These are phyloP conservation scores for Thymus mandschuricus DNA, from an alignment of 257 asterid genomes.

Conservation along the genomic window DNA sequence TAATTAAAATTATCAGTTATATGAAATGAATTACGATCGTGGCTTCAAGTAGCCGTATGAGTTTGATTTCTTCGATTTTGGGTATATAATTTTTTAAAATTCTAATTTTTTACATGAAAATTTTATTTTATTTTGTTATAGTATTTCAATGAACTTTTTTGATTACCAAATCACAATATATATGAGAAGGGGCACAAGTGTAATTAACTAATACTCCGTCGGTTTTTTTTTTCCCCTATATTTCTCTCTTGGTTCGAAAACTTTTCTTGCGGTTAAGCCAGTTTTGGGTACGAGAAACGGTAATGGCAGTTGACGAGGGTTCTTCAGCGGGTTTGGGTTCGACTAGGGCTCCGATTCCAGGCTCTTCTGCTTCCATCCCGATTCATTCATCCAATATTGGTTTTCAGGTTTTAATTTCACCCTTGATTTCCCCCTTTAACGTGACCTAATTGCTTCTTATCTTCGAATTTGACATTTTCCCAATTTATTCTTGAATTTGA, in stretches of 20 bases:
- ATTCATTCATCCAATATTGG: slow-evolving; percentile 61
- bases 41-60: too few species aligned
- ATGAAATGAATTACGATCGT: too few species aligned
- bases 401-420: slow-evolving; percentile 40
- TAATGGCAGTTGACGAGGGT: slow-evolving; percentile 39
- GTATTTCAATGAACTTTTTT: too few species aligned
- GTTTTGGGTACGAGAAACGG: background rate
- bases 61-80: too few species aligned
- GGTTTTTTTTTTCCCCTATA: too few species aligned
- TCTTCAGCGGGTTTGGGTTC: slow-evolving; percentile 43
- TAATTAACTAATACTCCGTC: background rate
- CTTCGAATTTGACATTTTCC: background rate
- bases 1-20: too few species aligned
- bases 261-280: background rate
- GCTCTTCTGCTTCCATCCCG: slow-evolving; percentile 47
- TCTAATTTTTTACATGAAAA: too few species aligned
- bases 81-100: too few species aligned
- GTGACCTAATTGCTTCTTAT: background rate
- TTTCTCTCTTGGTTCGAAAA: too few species aligned
- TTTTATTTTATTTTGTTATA: too few species aligned
- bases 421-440: background rate
- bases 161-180: too few species aligned
- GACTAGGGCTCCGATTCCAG: slow-evolving; percentile 24
- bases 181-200: background rate
- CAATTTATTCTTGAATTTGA: background rate